Evolutionary conservation across 345 rosid genomes (phyloP).

Genomic region (Salix viminalis): DNA sequence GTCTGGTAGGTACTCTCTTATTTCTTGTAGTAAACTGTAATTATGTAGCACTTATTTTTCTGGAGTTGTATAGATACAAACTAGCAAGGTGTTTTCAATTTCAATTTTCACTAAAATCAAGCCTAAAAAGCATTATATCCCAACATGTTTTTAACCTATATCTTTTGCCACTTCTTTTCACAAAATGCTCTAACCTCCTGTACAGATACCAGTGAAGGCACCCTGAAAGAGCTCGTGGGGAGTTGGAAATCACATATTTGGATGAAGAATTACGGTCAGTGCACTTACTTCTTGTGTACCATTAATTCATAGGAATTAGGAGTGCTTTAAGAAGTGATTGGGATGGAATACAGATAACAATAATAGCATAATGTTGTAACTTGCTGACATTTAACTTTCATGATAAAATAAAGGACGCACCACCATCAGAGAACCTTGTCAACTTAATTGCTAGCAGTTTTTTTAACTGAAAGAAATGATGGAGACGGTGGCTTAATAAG

Average conservation of each 20-base stretch:
- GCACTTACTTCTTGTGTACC: neutral
- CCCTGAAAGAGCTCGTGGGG: conserved; percentile 62
- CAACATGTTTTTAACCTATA: neutral
- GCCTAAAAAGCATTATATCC: neutral
- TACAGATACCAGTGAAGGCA: conserved; percentile 55
- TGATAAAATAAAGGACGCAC: too few relatives aligned
- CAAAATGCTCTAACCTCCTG: neutral
- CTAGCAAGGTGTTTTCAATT: neutral
- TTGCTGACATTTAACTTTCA: too few relatives aligned
- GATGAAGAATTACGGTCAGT: conserved; percentile 56
- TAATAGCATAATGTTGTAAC: too few relatives aligned
- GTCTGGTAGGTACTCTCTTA: conserved; percentile 49
- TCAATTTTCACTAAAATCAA: neutral
- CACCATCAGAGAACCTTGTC: too few relatives aligned
- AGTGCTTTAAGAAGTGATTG: neutral
- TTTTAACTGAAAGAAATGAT: neutral
- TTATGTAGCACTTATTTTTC: neutral
- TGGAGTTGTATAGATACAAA: neutral
- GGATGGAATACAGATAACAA: too few relatives aligned
- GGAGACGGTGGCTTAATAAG: neutral
- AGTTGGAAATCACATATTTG: conserved; percentile 56
- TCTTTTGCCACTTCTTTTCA: neutral
- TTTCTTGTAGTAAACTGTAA: neutral
- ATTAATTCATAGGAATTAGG: neutral
- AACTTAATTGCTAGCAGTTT: too few relatives aligned